phyloP scores from a whole-genome alignment of 352 stramenopile genomes.

The Phytophthora ohioensis region DNA sequence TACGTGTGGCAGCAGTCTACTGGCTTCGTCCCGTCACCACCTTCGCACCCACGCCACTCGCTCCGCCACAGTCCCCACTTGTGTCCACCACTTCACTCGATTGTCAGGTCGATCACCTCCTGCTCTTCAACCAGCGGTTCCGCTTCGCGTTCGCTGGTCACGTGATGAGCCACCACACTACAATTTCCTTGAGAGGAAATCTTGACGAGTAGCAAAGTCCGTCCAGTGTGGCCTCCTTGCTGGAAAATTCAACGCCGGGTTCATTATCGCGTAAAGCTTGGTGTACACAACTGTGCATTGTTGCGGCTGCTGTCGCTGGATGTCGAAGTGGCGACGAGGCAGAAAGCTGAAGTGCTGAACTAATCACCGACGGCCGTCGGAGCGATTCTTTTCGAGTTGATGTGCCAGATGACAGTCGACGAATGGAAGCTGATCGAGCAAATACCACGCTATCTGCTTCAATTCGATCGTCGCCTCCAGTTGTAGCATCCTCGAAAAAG shows the following conservation, averaged over 20 bases:
- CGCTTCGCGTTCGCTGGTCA: too few relatives aligned
- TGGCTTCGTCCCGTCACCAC: too few relatives aligned
- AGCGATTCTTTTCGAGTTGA: slow-evolving; percentile 20
- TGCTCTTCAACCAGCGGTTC: too few relatives aligned
- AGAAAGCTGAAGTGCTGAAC: slow-evolving; percentile 9
- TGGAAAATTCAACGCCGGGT: slow-evolving; percentile 65
- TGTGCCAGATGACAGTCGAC: slow-evolving; percentile 36
- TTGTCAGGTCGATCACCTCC: too few relatives aligned
- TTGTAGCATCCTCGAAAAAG: slow-evolving; percentile 8
- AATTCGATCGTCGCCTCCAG: slow-evolving; percentile 33
- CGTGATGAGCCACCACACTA: too few relatives aligned
- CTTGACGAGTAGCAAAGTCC: slow-evolving; percentile 65
- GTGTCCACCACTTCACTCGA: too few relatives aligned
- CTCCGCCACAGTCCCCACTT: too few relatives aligned
- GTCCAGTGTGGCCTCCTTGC: slow-evolving; percentile 53
- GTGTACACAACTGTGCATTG: slow-evolving; percentile 65
- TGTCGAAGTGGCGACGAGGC: slow-evolving; percentile 35
- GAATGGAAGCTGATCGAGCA: slow-evolving; percentile 49
- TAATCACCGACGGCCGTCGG: slow-evolving; percentile 13
- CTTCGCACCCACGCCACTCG: too few relatives aligned
- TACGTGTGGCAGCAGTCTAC: too few relatives aligned
- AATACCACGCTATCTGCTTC: slow-evolving; percentile 50
- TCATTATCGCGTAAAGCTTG: slow-evolving; percentile 62
- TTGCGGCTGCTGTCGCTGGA: slow-evolving; percentile 54
- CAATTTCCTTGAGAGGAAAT: slow-evolving; percentile 53